phyloP scores from a whole-genome alignment of 768 basidiomycete species.

The Mycena kentingensis region DNA sequence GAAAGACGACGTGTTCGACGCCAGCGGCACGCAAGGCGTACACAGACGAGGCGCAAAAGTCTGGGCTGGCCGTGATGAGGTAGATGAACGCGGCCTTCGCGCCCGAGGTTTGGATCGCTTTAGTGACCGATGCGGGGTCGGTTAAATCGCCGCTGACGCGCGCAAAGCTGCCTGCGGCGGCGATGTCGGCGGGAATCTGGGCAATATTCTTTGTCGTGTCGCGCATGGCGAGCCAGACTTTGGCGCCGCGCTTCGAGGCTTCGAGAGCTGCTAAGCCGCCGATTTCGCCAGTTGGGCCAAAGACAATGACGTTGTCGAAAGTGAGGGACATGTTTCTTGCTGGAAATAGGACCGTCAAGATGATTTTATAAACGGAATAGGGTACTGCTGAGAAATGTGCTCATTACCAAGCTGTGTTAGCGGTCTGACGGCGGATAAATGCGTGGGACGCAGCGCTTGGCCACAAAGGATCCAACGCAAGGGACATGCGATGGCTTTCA shows the following conservation, averaged over 20 bases:
- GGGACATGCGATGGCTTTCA: too few relatives aligned
- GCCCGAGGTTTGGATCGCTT: neutral
- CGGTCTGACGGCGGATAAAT: too few relatives aligned
- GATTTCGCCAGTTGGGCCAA: neutral
- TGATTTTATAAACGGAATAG: too few relatives aligned
- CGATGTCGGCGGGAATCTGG: neutral
- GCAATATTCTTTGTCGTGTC: neutral
- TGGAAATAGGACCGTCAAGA: too few relatives aligned
- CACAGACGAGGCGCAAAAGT: neutral
- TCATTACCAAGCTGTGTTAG: too few relatives aligned
- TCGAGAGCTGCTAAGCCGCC: neutral
- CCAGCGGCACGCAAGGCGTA: neutral
- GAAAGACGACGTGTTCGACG: neutral
- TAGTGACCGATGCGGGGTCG: neutral
- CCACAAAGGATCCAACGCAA: too few relatives aligned
- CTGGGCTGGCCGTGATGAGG: neutral
- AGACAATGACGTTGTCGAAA: conserved; percentile 23
- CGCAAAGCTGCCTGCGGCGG: neutral
- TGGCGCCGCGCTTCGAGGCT: neutral
- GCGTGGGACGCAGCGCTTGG: too few relatives aligned
- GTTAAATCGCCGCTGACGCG: neutral
- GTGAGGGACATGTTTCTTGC: conserved; percentile 18
- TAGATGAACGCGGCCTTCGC: neutral
- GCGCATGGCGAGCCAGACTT: neutral
- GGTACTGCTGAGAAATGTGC: too few relatives aligned